phyloP scores from a whole-genome alignment of 2,329 filamentous ascomycete species.

The Arthroderma sp. region DNA sequence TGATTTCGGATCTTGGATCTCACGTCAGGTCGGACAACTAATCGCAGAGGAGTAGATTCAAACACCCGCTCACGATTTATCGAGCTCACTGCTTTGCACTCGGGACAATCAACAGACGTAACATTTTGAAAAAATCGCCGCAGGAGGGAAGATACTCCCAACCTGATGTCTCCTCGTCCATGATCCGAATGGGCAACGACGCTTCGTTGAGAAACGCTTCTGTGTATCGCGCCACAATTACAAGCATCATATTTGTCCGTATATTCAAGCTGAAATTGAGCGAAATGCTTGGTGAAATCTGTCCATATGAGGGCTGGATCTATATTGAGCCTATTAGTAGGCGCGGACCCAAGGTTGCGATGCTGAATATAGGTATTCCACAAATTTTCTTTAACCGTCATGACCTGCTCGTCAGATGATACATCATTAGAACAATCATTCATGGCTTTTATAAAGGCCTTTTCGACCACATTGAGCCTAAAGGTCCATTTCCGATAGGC shows the following conservation, averaged over 20 bases:
- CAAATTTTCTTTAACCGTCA: not conserved
- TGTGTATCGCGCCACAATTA: not conserved
- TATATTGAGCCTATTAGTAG: not conserved
- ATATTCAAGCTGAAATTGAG: slow-evolving; percentile 9
- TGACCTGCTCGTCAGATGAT: slow-evolving; percentile 3
- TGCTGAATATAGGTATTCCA: not conserved
- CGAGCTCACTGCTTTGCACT: slow-evolving; percentile 2
- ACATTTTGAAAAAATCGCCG: slow-evolving; percentile 14
- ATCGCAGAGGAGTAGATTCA: slow-evolving; percentile 20
- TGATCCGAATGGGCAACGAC: not conserved
- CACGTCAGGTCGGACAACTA: slow-evolving; percentile 19
- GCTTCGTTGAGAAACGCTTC: not conserved
- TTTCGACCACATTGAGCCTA: not conserved
- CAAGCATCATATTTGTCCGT: not conserved
- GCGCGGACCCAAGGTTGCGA: not conserved
- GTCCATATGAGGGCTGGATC: slow-evolving; percentile 8
- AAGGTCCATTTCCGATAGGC: not conserved
- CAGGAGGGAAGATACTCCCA: slow-evolving; percentile 16
- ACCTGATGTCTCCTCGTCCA: slow-evolving; percentile 13
- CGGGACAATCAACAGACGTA: not conserved
- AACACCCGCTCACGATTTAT: slow-evolving; percentile 13
- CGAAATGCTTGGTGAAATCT: slow-evolving; percentile 6
- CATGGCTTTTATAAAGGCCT: slow-evolving; percentile 6
- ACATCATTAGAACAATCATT: slow-evolving; percentile 6
- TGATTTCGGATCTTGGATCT: slow-evolving; percentile 15